Evolutionary conservation across 1,139 yeast species (phyloP).

Genomic region (Wickerhamomyces sp.): DNA sequence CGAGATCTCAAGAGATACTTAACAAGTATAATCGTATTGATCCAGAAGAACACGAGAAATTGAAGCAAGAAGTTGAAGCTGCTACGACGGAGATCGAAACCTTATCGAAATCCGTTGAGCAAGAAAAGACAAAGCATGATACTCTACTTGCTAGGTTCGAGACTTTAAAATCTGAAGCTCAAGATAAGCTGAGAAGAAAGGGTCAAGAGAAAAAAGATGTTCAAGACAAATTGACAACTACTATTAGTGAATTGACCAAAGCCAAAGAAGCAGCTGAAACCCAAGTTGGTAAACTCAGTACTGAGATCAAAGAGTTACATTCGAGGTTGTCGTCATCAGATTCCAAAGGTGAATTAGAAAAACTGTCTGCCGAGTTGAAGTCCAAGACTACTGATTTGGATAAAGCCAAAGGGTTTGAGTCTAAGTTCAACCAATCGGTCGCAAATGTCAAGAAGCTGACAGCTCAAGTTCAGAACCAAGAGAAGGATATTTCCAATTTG

Average conservation of each 20-base stretch:
- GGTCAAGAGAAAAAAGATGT: conserved; percentile 23
- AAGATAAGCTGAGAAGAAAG: conserved; percentile 33
- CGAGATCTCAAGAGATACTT: conserved; percentile 42
- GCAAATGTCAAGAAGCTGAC: conserved; percentile 9
- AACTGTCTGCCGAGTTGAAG: conserved; percentile 19
- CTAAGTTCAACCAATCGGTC: conserved; percentile 19
- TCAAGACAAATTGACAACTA: conserved; percentile 3
- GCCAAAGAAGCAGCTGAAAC: conserved; percentile 6
- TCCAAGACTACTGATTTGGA: conserved; percentile 18
- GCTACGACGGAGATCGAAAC: conserved; percentile 16
- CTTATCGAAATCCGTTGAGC: conserved; percentile 3
- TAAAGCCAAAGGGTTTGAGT: conserved; percentile 24
- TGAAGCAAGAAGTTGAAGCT: conserved; percentile 29
- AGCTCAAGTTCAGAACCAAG: conserved; percentile 21
- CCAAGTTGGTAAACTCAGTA: conserved; percentile 12
- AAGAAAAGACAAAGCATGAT: conserved; percentile 16
- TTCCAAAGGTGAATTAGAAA: conserved; percentile 19
- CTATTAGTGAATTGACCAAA: conserved; percentile 13
- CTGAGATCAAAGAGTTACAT: conserved; percentile 12
- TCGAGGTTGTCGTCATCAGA: not conserved
- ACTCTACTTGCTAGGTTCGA: conserved; percentile 27
- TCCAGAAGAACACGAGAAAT: conserved; percentile 37
- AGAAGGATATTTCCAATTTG: conserved; percentile 13
- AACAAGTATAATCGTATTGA: conserved; percentile 43
- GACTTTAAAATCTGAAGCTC: conserved; percentile 28